A percentile compares a stretch with the other conserved stretches of the same genome.
Conservation (phyloP, 2,329 filamentous ascomycete genomes). For the Teratosphaeria destructans region DNA sequence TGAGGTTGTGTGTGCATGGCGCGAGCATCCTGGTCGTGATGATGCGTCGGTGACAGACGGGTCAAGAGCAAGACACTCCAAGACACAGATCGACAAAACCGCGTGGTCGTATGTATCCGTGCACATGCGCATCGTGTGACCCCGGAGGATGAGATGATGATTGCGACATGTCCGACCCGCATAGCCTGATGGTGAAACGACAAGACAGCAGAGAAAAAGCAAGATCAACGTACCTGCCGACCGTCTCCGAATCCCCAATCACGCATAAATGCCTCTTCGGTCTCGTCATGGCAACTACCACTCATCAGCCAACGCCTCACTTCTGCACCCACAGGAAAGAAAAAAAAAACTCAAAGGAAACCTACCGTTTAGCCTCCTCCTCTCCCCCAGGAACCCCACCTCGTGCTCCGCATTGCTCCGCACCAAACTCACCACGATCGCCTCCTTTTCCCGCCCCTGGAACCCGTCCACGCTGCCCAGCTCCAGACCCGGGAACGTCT, state of each 20-base stretch:
- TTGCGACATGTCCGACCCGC: no score
- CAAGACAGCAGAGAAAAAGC: not conserved
- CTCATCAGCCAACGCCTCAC: not conserved
- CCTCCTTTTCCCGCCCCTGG: constrained; percentile 94
- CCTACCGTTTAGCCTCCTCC: constrained; percentile 81
- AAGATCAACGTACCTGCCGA: constrained; percentile 58
- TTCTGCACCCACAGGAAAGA: no score
- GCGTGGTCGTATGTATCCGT: no score
- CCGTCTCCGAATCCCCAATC: constrained; percentile 89
- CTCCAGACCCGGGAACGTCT: constrained; percentile 73
- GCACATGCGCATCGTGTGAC: no score
- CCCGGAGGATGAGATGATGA: no score
- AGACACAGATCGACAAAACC: no score
- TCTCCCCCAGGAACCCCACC: constrained; percentile 88
- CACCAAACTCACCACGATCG: constrained; percentile 85
- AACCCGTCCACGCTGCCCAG: constrained; percentile 97
- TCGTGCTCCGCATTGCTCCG: constrained; percentile 78
- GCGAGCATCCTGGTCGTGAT: no score
- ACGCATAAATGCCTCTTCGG: constrained; percentile 83
- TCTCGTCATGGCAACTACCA: constrained; percentile 84
- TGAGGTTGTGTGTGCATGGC: no score
- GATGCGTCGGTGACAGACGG: no score
- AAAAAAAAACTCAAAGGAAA: not conserved
- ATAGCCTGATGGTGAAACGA: no score
- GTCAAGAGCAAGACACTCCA: no score